Evolutionary conservation across 75 land plant genomes (phyloP), one percentile per base, ranked within the genome.

Genomic region (Cunninghamia lanceolata): DNA sequence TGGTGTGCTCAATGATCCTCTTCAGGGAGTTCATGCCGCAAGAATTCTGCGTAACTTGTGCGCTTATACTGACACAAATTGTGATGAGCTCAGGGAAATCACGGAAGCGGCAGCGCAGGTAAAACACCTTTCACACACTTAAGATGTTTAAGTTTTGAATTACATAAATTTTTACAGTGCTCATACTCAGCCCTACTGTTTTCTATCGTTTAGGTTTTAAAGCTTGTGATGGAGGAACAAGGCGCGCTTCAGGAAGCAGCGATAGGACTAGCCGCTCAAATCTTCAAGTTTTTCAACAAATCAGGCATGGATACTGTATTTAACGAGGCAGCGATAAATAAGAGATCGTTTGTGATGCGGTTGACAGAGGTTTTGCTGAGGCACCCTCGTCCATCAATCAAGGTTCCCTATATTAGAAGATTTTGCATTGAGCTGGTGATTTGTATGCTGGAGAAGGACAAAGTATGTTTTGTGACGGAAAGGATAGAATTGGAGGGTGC

Each of bases 41-140:
- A 89, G 92, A 80, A 92, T 97, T 14, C 59, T 97, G 36, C 47
- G 99, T 6, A 93, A 90, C 77, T 53, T 94, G 40, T 94, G 93
- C 82, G 83, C 89, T 8, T 95, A 91, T 81, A 38, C 84, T 63
- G 87, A 85, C 0, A 30, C 63, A 39, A 90, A 91, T 73, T 59
- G 87, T 85, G 84, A 86, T 75, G 25, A 71, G 4, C 73, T 94
- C 46, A 88, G 40, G 28, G 89, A 86, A 54, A 52, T 94, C 39
- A 87, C 87, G 42, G 89, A 52, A 0, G 93, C 90, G 28, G 81
- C 88, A 54, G 84, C 88, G 38, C 42, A 38, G 78, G 78, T 76
- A 76, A 4, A 38, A 17, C 19, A 4, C 19, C 2, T 6, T 66
- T 54, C 11, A 54, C 6, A 54, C 59, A 2, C 59, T 54, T 13